phyloP scores from a whole-genome alignment of 768 basidiomycete species.

The Thelephora aurantiotincta region DNA sequence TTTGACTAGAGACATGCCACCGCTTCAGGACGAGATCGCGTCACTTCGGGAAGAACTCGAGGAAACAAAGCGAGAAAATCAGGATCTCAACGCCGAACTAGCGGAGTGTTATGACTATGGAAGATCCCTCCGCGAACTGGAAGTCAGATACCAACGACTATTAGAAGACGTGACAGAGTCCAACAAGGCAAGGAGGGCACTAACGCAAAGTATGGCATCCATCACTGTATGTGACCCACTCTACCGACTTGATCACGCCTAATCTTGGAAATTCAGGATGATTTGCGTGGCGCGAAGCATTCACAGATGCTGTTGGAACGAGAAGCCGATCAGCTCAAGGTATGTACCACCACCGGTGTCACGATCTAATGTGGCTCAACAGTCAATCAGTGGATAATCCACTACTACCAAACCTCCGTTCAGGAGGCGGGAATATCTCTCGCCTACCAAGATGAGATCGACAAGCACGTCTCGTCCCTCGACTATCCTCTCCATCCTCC shows the following conservation, averaged over 20 bases:
- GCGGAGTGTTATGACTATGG: background rate
- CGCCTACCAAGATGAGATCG: background rate
- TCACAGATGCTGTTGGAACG: background rate
- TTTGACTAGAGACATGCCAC: too few species aligned
- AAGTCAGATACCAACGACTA: background rate
- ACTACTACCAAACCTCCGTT: background rate
- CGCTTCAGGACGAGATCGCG: too few species aligned
- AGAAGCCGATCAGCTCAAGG: background rate
- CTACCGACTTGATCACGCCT: background rate
- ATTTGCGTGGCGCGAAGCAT: background rate
- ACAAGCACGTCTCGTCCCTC: background rate
- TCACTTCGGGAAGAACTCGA: background rate
- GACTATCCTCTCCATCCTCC: background rate
- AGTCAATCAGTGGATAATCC: background rate
- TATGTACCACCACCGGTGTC: background rate
- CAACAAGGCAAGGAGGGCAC: background rate
- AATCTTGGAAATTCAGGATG: background rate
- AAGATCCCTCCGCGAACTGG: background rate
- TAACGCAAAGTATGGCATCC: background rate
- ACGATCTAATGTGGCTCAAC: background rate
- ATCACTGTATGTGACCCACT: background rate
- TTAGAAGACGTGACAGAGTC: background rate
- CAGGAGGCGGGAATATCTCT: background rate
- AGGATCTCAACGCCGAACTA: background rate
- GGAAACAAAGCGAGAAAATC: background rate